A percentile compares a stretch with the other conserved stretches of the same genome.
These are phyloP conservation scores for Naganishia sp. DNA, from an alignment of 1,284 basidiomycete genomes.

Conservation along the genomic window DNA sequence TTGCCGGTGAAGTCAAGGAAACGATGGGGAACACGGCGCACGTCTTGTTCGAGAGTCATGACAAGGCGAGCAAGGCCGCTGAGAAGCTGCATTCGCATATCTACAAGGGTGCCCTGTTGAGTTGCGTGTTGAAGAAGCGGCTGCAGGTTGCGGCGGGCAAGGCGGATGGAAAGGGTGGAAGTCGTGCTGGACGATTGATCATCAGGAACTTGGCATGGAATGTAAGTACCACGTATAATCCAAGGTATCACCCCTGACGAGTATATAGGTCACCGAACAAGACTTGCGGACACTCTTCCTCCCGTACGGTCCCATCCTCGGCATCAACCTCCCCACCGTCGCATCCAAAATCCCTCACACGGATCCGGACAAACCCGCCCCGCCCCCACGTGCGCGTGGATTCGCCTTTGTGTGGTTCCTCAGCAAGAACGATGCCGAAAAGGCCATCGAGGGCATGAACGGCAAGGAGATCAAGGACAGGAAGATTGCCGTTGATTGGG, in stretches of 20 bases:
- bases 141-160: conserved; percentile 62
- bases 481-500: conserved; percentile 93
- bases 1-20: conserved; percentile 52
- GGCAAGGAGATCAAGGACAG: conserved; percentile 71
- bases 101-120: conserved; percentile 84
- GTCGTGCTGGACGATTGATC: conserved; percentile 76
- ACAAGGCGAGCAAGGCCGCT: conserved; percentile 70
- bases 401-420: conserved; percentile 98
- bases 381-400: conserved; percentile 66
- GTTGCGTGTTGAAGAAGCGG: conserved; percentile 87
- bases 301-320: conserved; percentile 83
- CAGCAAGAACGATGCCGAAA: conserved; percentile 79
- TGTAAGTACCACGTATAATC: conserved; percentile 42
- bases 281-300: conserved; percentile 87
- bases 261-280: conserved; percentile 69
- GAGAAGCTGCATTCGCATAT: conserved; percentile 88
- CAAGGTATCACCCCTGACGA: not conserved
- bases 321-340: conserved; percentile 72
- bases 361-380: conserved; percentile 47
- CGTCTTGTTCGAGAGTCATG: conserved; percentile 72
- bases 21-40: conserved; percentile 59
- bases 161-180: conserved; percentile 51
- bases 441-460: conserved; percentile 80
- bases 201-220: conserved; percentile 84
- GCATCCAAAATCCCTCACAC: conserved; percentile 54